Evolutionary conservation across 2,329 filamentous ascomycete genomes (phyloP), one percentile per base, ranked within the genome.

Genomic region (Corniculantispora saksenae): DNA sequence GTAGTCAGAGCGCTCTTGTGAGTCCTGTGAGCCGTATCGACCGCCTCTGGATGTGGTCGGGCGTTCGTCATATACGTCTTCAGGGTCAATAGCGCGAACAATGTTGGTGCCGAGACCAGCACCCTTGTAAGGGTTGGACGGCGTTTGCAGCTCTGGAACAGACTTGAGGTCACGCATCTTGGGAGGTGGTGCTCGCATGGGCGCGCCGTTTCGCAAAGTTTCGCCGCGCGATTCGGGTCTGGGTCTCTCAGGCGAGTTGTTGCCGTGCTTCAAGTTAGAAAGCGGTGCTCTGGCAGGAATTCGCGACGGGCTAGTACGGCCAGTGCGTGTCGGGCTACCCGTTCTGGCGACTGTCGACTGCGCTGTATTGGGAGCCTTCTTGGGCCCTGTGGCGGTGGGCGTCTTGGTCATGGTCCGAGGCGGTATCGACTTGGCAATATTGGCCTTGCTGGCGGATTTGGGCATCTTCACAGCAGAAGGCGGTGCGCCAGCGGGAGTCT

Each of bases 91-190:
- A 9, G 84, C 82, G 23, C 87, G 82, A 48, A 89, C 83, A 74
- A 88, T 79, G 78, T 86, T 84, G 3, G 84, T 82, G 3, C 77
- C 76, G 6, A 86, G 77, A 15, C 82, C 84, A 1, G 78, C 72
- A 13, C 78, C 74, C 57, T 81, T 82, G 71, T 85, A 86, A 7
- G 79, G 79, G 68, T 82, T 83, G 17, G 69, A 69, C 0, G 83
- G 83, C 0, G 83, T 82, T 66, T 84, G 82, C 21, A 87, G 77
- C 59, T 85, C 82, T 2, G 83, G 81, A 10, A 82, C 77, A 9
- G 81, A 79, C 55, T 79, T 74, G 59, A 97, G 83, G 50, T 96
- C 93, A 69, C 94, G 89, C 93, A 98, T 97, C 76, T 93, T 95
- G 57, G 94, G 94, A 15, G 94, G 94, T 43, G 93, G 92, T 1